Conservation (phyloP, 345 rosid species). For the Microthlaspi erraticum region DNA sequence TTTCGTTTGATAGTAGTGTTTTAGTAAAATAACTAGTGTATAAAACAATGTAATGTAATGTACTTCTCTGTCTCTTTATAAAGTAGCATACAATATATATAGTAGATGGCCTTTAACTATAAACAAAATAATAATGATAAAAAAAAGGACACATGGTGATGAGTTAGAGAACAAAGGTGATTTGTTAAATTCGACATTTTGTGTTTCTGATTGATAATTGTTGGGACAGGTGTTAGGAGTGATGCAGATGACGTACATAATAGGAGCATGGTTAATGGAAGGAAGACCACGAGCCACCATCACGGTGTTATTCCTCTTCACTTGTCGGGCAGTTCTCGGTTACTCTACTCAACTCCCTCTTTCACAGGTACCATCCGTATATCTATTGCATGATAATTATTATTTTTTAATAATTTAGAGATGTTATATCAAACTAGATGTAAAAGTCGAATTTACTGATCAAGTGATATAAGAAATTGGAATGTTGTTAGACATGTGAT, state of each 20-base stretch:
- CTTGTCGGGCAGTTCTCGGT: constrained; percentile 94
- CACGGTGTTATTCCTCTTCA: constrained; percentile 86
- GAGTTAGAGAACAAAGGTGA: background rate
- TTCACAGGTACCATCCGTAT: constrained; percentile 53
- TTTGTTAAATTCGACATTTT: no score
- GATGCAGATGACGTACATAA: constrained; percentile 76
- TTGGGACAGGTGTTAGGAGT: constrained; percentile 74
- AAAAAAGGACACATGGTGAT: constrained; percentile 13
- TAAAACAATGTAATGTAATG: background rate
- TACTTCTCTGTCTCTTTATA: background rate
- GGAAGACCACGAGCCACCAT: constrained; percentile 86
- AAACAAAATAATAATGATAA: background rate
- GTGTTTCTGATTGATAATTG: no score
- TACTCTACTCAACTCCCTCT: constrained; percentile 92
- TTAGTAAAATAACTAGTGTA: background rate
- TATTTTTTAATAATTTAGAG: background rate
- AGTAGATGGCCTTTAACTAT: background rate
- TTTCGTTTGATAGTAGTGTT: background rate
- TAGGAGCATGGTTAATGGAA: constrained; percentile 83
- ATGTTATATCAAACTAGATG: background rate
- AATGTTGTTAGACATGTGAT: no score
- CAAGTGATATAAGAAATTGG: background rate
- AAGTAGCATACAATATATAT: background rate
- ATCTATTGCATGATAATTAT: background rate
- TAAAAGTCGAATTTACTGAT: background rate